Evolutionary conservation across 129 eudicot genomes (phyloP).

Genomic region (Cynara cardunculus): DNA sequence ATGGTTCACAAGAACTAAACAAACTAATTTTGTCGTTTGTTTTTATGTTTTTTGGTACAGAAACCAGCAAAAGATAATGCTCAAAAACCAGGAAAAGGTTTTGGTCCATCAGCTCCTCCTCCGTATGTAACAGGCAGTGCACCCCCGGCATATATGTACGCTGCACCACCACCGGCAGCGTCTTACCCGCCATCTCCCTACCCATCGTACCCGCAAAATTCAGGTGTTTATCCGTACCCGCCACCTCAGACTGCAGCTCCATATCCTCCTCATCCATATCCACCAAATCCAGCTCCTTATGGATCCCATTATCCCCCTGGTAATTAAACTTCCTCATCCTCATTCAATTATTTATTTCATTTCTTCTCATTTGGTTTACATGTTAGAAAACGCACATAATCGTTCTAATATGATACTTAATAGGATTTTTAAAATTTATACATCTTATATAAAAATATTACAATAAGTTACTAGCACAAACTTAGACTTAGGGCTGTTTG

Average conservation of each 20-base stretch:
- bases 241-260: slow-evolving; percentile 37
- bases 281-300: slow-evolving; percentile 30
- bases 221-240: slow-evolving; percentile 49
- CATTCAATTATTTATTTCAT: background rate
- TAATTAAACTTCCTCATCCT: slow-evolving; percentile 15
- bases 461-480: background rate
- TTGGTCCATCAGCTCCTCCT: slow-evolving; percentile 45
- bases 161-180: slow-evolving; percentile 38
- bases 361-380: background rate
- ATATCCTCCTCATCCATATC: slow-evolving; percentile 62
- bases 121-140: slow-evolving; percentile 27
- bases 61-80: slow-evolving; percentile 14
- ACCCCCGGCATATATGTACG: slow-evolving; percentile 36
- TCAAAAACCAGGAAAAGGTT: slow-evolving; percentile 58
- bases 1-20: slow-evolving; percentile 1
- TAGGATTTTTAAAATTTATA: background rate
- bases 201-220: slow-evolving; percentile 41
- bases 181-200: slow-evolving; percentile 31
- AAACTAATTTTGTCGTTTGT: background rate
- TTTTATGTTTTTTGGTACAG: background rate
- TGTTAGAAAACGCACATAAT: background rate
- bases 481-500: background rate
- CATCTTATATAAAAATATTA: background rate
- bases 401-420: background rate
- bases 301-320: slow-evolving; percentile 63